Base-by-base conservation (phyloP, 1,284 basidiomycete species). In the Ustilago curta region DNA sequence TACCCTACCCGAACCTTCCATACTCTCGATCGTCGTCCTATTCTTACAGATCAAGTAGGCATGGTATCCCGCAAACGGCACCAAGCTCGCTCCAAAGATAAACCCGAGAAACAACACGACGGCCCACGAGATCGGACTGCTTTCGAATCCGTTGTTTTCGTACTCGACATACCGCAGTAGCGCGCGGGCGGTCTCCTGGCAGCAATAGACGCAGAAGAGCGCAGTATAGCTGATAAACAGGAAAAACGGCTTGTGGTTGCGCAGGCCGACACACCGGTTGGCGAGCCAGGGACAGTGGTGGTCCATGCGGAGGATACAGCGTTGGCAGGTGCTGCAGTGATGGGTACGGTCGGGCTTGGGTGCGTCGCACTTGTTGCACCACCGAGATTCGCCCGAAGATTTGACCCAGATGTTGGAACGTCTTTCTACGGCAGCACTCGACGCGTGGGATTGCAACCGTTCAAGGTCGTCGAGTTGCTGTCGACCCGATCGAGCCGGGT, bases 231-330 rank as follows among this genome's bases (percentile, higher is more conserved):
- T 23, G 27, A 86, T 69, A 52, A 86, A 85, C 23, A 85, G 78
- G 25, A 86, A 73, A 61, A 86, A 86, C 29, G 81, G 75, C 52
- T 85, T 85, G 74, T 86, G 84, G 45, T 85, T 86, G 18, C 80
- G 60, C 18, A 82, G 65, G 3, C 83, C 85, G 8, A 85, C 78
- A 55, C 85, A 86, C 25, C 81, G 78, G 83, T 93, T 93, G 81
- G 77, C 79, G 21, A 83, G 63, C 82, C 82, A 83, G 29, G 82
- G 82, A 49, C 82, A 83, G 61, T 92, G 56, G 93, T 90, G 80
- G 45, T 82, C 80, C 80, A 82, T 82, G 21, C 76, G 59, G 23
- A 83, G 73, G 8, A 76, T 62, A 32, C 72, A 84, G 45, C 75
- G 71, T 44, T 70, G 50, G 66, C 83, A 84, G 14, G 69, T 44